Conservation (phyloP, 176 grass and related monocot species). For the Rhipidocladum racemiflorum region DNA sequence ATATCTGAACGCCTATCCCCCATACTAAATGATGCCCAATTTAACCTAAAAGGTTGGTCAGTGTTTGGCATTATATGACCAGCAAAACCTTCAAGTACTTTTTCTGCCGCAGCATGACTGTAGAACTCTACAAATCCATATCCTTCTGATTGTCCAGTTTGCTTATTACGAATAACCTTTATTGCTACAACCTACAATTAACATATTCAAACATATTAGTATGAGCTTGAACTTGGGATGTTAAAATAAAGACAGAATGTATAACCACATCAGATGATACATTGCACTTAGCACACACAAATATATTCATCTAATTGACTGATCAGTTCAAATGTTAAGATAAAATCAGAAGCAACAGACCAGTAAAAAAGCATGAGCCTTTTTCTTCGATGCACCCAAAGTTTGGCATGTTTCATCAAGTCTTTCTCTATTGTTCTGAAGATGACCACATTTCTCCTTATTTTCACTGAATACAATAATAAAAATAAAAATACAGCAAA, state of each 20-base stretch:
- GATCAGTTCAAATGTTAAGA: background rate
- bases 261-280: background rate
- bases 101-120: conserved; percentile 75
- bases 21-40: conserved; percentile 99
- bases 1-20: conserved; percentile 78
- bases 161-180: conserved; percentile 93
- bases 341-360: background rate
- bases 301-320: background rate
- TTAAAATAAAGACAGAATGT: conserved; percentile 13
- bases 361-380: background rate
- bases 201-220: background rate
- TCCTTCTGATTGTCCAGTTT: conserved; percentile 88
- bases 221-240: background rate
- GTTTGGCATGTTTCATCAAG: background rate
- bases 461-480: background rate
- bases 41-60: conserved; percentile 90
- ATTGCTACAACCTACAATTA: conserved; percentile 61
- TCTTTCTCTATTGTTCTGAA: background rate
- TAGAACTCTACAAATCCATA: conserved; percentile 97
- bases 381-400: background rate
- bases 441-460: background rate
- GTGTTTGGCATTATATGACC: conserved; percentile 98
- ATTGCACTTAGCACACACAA: background rate
- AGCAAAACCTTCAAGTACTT: conserved; percentile 72
- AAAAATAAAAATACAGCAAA: background rate